Conservation (phyloP, 345 rosid species). For the Fremontodendron californicum region DNA sequence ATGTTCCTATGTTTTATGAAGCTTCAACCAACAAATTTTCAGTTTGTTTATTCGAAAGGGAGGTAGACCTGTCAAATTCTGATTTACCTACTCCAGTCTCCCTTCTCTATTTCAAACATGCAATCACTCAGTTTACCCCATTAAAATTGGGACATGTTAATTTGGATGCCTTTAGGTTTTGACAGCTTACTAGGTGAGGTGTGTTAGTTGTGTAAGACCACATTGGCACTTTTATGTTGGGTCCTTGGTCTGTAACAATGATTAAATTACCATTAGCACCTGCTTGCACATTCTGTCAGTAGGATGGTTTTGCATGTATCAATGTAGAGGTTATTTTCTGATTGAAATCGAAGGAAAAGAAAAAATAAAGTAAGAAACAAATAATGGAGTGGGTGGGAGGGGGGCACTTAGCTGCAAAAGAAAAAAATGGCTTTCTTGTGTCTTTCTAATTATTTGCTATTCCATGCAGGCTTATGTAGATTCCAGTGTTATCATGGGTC, state of each 20-base stretch:
- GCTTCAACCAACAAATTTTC: not conserved
- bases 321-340: not conserved
- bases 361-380: not conserved
- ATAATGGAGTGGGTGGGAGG: not conserved
- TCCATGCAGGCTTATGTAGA: too few species aligned
- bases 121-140: too few species aligned
- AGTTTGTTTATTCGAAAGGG: too few species aligned
- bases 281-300: not conserved
- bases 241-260: not conserved
- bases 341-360: not conserved
- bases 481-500: conserved; percentile 96
- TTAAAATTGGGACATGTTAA: not conserved
- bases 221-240: not conserved
- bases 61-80: too few species aligned
- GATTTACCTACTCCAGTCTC: not conserved
- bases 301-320: too few species aligned
- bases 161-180: not conserved
- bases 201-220: not conserved
- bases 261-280: not conserved
- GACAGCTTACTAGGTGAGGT: not conserved
- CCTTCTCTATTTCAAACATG: not conserved
- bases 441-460: too few species aligned
- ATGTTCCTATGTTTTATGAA: not conserved
- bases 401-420: not conserved
- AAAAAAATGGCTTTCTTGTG: conserved; percentile 7